A percentile compares a stretch with the other conserved stretches of the same genome.
Conservation (phyloP, 129 eudicot species). For the Solidago caesia region DNA sequence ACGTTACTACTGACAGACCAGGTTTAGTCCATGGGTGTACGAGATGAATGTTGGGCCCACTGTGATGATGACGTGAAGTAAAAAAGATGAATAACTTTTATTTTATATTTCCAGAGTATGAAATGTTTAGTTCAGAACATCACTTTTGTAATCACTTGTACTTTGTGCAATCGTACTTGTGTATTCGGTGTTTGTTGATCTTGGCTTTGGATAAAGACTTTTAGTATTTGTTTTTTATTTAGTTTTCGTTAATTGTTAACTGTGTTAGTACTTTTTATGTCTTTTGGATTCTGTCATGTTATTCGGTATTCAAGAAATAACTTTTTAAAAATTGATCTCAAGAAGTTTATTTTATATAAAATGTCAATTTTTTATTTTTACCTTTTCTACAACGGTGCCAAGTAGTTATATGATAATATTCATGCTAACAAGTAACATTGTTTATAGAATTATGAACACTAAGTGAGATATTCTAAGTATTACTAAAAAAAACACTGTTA, state of each 20-base stretch:
- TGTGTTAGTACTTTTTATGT: background rate
- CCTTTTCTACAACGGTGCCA: background rate
- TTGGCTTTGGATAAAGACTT: slow-evolving; percentile 24
- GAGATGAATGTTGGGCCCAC: slow-evolving; percentile 40
- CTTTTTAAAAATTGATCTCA: slow-evolving; percentile 4
- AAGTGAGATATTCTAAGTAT: no score
- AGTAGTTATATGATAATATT: background rate
- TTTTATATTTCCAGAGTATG: slow-evolving; percentile 21
- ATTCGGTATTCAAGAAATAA: slow-evolving; percentile 12
- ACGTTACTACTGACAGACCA: slow-evolving; percentile 62
- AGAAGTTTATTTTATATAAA: background rate
- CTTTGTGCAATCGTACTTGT: slow-evolving; percentile 14
- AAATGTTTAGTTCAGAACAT: slow-evolving; percentile 6
- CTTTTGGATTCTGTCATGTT: slow-evolving; percentile 22
- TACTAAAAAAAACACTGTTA: no score
- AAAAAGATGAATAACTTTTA: background rate
- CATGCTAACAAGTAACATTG: no score
- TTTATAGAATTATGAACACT: no score
- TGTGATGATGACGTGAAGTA: slow-evolving; percentile 20
- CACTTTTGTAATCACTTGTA: slow-evolving; percentile 27
- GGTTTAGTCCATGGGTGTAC: slow-evolving; percentile 75
- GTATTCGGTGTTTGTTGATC: slow-evolving; percentile 12
- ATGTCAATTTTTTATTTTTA: background rate
- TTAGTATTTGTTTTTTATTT: slow-evolving; percentile 1
- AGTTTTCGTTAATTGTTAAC: background rate